These are phyloP conservation scores for Peziza echinospora DNA, from an alignment of 495 filamentous ascomycete genomes.

Conservation along the genomic window DNA sequence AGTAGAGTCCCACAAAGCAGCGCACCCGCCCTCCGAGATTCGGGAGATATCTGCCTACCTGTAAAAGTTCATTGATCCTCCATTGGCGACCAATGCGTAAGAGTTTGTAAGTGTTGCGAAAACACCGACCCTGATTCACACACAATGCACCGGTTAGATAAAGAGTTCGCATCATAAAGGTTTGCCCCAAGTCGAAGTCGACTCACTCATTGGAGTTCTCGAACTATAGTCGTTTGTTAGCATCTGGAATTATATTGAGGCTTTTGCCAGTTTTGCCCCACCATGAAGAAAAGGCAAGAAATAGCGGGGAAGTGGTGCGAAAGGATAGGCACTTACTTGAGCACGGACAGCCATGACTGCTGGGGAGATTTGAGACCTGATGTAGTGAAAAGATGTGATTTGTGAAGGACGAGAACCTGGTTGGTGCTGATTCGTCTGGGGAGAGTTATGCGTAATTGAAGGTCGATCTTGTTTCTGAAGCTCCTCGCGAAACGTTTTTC, in stretches of 20 bases:
- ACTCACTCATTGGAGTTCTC: constrained; percentile 96
- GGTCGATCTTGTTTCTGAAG: too few relatives aligned
- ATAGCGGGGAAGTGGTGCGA: too few relatives aligned
- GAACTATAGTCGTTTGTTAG: constrained; percentile 33
- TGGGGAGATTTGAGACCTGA: constrained; percentile 6
- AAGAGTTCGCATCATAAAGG: neutral
- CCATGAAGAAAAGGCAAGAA: too few relatives aligned
- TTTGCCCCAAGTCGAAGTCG: neutral
- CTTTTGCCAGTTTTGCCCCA: too few relatives aligned
- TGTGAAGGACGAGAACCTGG: too few relatives aligned
- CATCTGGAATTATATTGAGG: too few relatives aligned
- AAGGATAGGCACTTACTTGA: constrained; percentile 19
- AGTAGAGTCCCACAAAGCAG: too few relatives aligned
- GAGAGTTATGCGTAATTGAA: too few relatives aligned
- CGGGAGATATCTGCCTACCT: constrained; percentile 34
- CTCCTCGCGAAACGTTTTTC: too few relatives aligned
- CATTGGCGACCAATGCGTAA: constrained; percentile 78
- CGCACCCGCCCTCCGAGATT: neutral
- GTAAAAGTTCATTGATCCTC: constrained; percentile 97
- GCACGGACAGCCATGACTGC: constrained; percentile 67
- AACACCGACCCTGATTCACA: constrained; percentile 58
- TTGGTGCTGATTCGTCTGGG: too few relatives aligned
- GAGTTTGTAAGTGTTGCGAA: constrained; percentile 92
- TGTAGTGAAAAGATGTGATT: constrained; percentile 4
- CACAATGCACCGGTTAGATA: constrained; percentile 3